Evolutionary conservation across 257 asterid species (phyloP), one percentile per base, ranked within the genome.

Genomic region (Nicotiana benthamiana): DNA sequence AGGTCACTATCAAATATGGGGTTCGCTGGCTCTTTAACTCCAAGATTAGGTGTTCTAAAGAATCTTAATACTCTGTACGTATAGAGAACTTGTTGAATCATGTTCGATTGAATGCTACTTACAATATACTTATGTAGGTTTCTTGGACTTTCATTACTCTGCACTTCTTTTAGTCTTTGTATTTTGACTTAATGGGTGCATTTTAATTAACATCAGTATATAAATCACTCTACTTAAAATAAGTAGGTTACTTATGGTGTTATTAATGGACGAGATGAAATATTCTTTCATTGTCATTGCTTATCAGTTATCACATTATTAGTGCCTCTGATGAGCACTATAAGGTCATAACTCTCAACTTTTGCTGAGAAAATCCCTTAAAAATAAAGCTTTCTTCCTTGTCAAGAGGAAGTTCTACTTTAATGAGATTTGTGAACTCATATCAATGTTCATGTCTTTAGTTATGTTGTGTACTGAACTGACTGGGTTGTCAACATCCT

Each of bases 1-100:
- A 95, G 99, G 91, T 87, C 91, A 17, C 89, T 95, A 85, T 90
- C 98, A 36, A 92, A 91, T 83, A 92, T 95, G 97, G 97, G 97
- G 51, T 91, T 95, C 86, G 75, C 97, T 52, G 99, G 99, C 82
- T 88, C 93, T 36, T 82, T 95, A 72, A 87, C 97, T 13, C 96
- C 99, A 28, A 79, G 80, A 86, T 83, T 93, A 51, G 98, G 92
- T 88, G 87, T 81, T 80, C 77, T 95, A 86, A 84, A 82, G 84
- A 76, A 87, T 84, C 91, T 95, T 77, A 86, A 83, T 2, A 90
- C 98, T 30, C 96, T 95, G 99, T 95, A 90, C 9, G 97, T 87
- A 28, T 83, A 18, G 67, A 62, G 40, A 83, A 76, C 79, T 77
- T 66, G 52, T 75, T 81, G 77, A 74, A 75, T 22, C 72, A 34